Evolutionary conservation across 2,329 filamentous ascomycete species (phyloP), one percentile per base, ranked within the genome.

Genomic region (Monosporascus sp.): DNA sequence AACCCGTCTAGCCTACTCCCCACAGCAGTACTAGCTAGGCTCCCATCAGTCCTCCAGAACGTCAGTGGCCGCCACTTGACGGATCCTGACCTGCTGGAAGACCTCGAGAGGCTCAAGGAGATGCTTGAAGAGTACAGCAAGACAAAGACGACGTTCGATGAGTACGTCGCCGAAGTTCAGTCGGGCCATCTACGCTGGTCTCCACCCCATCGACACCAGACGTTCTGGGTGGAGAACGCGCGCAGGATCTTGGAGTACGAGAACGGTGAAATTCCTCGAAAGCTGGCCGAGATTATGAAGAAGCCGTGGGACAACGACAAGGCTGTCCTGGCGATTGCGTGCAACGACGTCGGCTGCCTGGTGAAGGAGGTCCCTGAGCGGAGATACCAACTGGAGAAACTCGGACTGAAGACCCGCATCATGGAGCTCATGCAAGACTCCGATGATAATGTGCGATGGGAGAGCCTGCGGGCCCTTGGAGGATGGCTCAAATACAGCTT

Each of bases 381-480:
- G 75, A 79, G 92, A 65, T 76, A 80, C 54, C 83, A 88, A 69
- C 78, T 96, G 62, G 92, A 97, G 76, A 91, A 86, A 74, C 72
- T 91, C 44, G 91, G 91, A 0, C 73, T 97, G 58, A 97, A 97
- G 81, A 83, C 83, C 19, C 81, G 90, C 61, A 87, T 96, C 56
- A 96, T 97, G 91, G 89, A 91, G 74, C 78, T 97, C 66, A 97
- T 97, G 92, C 86, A 84, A 64, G 90, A 95, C 67, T 80, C 85
- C 54, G 91, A 96, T 65, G 91, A 96, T 76, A 86, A 84, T 55
- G 90, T 97, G 47, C 81, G 92, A 66, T 97, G 91, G 91, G 92
- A 97, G 77, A 94, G 90, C 71, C 74, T 97, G 74, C 84, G 88
- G 64, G 91, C 92, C 17, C 84, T 97, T 41, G 82, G 81, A 20